A percentile compares a stretch with the other conserved stretches of the same genome.
Conservation (phyloP, 257 asterid genomes). For the Salvia rosmarinus region DNA sequence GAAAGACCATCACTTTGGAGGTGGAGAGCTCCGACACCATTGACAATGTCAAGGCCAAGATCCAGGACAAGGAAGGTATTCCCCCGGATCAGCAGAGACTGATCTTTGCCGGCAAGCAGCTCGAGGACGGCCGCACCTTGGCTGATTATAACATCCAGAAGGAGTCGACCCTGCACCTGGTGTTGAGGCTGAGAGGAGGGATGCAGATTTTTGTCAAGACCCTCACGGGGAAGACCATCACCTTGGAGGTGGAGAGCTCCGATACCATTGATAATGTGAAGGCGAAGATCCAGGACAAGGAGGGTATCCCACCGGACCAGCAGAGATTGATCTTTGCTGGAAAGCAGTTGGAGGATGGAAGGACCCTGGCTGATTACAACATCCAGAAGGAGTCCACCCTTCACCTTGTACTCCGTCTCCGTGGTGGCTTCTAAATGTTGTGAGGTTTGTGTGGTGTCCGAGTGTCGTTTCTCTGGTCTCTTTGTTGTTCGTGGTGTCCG, state of each 20-base stretch:
- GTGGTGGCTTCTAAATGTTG: conserved; percentile 61
- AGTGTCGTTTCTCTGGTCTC: too few species aligned
- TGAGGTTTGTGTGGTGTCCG: not conserved
- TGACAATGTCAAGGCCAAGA: conserved; percentile 71
- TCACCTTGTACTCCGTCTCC: conserved; percentile 87
- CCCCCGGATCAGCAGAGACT: conserved; percentile 89
- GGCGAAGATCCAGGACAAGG: conserved; percentile 77
- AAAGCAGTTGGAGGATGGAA: conserved; percentile 68
- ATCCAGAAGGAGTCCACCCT: conserved; percentile 79
- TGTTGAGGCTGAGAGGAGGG: conserved; percentile 64
- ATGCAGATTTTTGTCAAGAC: conserved; percentile 77
- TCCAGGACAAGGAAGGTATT: conserved; percentile 79
- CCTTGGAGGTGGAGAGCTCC: conserved; percentile 70
- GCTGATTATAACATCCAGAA: conserved; percentile 77
- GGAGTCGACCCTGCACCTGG: conserved; percentile 69
- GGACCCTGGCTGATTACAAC: conserved; percentile 72
- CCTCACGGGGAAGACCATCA: conserved; percentile 68
- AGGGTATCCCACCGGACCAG: conserved; percentile 82
- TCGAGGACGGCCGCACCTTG: conserved; percentile 66
- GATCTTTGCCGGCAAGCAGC: conserved; percentile 73
- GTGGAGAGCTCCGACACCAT: conserved; percentile 76
- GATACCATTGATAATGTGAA: conserved; percentile 76
- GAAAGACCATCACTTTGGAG: conserved; percentile 71
- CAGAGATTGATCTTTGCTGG: conserved; percentile 87
- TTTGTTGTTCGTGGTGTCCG: too few species aligned